Percentiles rank a stretch among this genome's conserved stretches.
Evolutionary conservation across 495 filamentous ascomycete species (phyloP).

Genomic region (Haplographium delicatum): DNA sequence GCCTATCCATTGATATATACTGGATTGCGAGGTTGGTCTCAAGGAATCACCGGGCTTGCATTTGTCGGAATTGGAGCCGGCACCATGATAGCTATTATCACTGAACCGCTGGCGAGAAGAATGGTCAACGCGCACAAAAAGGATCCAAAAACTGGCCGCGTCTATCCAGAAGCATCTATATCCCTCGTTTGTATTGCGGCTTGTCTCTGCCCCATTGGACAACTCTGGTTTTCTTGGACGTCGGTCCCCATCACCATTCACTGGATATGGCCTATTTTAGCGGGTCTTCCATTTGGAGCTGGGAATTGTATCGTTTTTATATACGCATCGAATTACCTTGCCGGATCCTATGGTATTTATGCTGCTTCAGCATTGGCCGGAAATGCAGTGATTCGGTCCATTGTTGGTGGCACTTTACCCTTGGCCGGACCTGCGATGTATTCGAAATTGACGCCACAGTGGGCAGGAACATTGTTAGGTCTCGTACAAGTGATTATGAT

Average conservation of each 20-base stretch:
- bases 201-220: conserved; percentile 61
- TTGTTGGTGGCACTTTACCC: conserved; percentile 66
- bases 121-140: conserved; percentile 64
- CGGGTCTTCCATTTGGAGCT: conserved; percentile 72
- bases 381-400: conserved; percentile 63
- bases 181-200: conserved; percentile 66
- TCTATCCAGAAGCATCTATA: conserved; percentile 69
- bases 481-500: conserved; percentile 63
- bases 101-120: conserved; percentile 65
- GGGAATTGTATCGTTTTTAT: conserved; percentile 78
- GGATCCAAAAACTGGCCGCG: conserved; percentile 63
- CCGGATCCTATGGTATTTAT: conserved; percentile 71
- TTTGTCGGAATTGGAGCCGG: conserved; percentile 81
- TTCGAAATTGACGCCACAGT: conserved; percentile 59
- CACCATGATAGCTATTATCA: conserved; percentile 56
- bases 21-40: conserved; percentile 63
- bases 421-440: conserved; percentile 74
- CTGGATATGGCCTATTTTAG: conserved; percentile 68
- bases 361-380: conserved; percentile 73
- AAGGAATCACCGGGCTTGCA: conserved; percentile 66
- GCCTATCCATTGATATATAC: conserved; percentile 78
- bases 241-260: conserved; percentile 65
- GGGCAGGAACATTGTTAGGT: conserved; percentile 73
- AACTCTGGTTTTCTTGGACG: conserved; percentile 80
- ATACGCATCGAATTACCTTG: conserved; percentile 73